Conservation (phyloP, 208 protist species). For the Leptomonas pyrrhocoris region DNA sequence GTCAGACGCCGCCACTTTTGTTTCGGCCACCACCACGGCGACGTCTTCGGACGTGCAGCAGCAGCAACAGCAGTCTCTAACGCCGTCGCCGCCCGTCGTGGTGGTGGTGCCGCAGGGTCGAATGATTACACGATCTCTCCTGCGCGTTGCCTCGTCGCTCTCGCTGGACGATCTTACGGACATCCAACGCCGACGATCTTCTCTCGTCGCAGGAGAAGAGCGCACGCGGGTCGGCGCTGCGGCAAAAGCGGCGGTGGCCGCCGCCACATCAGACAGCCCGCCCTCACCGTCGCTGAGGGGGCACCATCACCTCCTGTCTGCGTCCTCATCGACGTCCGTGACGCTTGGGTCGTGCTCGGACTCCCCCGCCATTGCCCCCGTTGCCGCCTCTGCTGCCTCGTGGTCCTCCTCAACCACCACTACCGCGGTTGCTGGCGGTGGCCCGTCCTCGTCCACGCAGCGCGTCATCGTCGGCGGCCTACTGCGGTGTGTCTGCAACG, state of each 20-base stretch:
- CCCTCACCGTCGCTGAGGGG: neutral
- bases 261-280: neutral
- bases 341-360: neutral
- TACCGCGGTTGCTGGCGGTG: neutral
- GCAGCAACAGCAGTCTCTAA: neutral
- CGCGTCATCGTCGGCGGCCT: slow-evolving; percentile 55
- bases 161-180: neutral
- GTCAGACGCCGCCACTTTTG: neutral
- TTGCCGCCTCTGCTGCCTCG: neutral
- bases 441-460: slow-evolving; percentile 1
- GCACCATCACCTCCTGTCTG: neutral
- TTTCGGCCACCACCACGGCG: neutral
- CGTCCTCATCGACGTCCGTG: neutral
- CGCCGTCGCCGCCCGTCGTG: slow-evolving; percentile 6
- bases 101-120: slow-evolving; percentile 38
- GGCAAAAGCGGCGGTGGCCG: neutral
- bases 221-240: neutral
- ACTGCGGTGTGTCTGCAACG: slow-evolving; percentile 74
- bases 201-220: neutral
- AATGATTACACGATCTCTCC: slow-evolving; percentile 71
- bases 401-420: neutral
- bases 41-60: neutral
- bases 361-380: neutral
- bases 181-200: neutral
- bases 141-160: slow-evolving; percentile 42